Conservation (phyloP, 371 early-diverging fungal genomes). For the Chytridium lagenaria region DNA sequence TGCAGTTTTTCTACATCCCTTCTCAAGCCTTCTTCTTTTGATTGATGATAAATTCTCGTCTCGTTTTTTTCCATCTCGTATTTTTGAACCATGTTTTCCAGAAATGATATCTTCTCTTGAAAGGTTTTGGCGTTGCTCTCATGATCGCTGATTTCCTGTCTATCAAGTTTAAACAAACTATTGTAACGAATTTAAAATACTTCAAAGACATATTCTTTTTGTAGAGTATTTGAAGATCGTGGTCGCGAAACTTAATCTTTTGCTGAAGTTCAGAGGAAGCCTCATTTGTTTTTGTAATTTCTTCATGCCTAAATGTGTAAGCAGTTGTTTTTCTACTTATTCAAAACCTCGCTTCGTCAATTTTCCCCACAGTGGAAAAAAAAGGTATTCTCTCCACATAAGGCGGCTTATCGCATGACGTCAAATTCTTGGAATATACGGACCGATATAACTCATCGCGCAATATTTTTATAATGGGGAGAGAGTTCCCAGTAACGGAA, state of each 20-base stretch:
- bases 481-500: conserved; percentile 40
- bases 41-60: conserved; percentile 23
- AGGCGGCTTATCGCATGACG: conserved; percentile 38
- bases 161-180: conserved; percentile 8
- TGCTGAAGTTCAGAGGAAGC: conserved; percentile 45
- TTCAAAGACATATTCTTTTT: conserved; percentile 50
- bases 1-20: conserved; percentile 47
- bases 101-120: conserved; percentile 32
- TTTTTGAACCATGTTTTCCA: conserved; percentile 36
- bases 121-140: conserved; percentile 30
- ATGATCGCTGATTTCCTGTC: conserved; percentile 46
- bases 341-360: conserved; percentile 37
- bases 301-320: conserved; percentile 32
- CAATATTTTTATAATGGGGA: conserved; percentile 34
- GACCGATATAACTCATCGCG: conserved; percentile 46
- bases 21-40: conserved; percentile 39
- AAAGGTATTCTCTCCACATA: conserved; percentile 52
- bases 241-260: conserved; percentile 53
- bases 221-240: conserved; percentile 52
- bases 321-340: conserved; percentile 30
- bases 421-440: conserved; percentile 49
- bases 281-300: conserved; percentile 35
- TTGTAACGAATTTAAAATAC: too few relatives aligned
- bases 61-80: conserved; percentile 43
- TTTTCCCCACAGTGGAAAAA: conserved; percentile 38